Percentiles rank a stretch among this genome's conserved stretches.
Evolutionary conservation across 2,329 filamentous ascomycete genomes (phyloP).

Genomic region (Ceratocystiopsis sp.): DNA sequence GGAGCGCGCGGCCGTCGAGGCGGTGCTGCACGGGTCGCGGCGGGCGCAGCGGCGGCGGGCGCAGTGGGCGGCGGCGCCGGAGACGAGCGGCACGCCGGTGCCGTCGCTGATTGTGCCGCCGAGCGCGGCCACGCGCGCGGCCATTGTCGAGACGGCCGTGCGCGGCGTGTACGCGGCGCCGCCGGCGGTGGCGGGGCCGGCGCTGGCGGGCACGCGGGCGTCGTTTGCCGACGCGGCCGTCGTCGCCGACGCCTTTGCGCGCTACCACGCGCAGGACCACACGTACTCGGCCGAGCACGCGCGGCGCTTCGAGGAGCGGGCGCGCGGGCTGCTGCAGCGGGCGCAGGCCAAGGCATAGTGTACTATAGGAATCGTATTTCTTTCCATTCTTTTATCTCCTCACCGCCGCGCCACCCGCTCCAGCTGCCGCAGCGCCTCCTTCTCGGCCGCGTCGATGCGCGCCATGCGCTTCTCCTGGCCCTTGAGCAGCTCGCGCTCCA

Average conservation of each 20-base stretch:
- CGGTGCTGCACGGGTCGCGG: conserved; percentile 3
- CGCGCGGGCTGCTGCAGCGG: conserved; percentile 14
- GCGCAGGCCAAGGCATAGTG: not conserved
- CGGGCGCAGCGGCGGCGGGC: not conserved
- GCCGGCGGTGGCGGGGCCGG: conserved; percentile 4
- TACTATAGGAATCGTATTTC: no score
- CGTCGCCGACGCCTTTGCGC: conserved; percentile 16
- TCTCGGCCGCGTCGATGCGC: conserved; percentile 31
- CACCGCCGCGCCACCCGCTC: conserved; percentile 6
- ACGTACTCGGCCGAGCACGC: conserved; percentile 23
- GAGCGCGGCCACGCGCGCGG: conserved; percentile 12
- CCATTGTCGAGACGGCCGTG: conserved; percentile 20
- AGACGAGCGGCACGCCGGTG: not conserved
- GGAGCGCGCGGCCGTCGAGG: conserved; percentile 10
- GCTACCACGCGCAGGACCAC: conserved; percentile 19
- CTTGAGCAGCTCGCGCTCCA: conserved; percentile 32
- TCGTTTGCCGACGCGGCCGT: conserved; percentile 4
- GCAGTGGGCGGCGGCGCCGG: not conserved
- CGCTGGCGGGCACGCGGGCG: not conserved
- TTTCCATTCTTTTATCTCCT: no score
- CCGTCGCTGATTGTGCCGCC: conserved; percentile 6
- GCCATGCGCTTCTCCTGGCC: conserved; percentile 35
- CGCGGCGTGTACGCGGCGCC: conserved; percentile 20
- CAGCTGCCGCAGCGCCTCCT: conserved; percentile 26
- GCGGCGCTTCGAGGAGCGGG: conserved; percentile 15